A percentile compares a stretch with the other conserved stretches of the same genome.
These are phyloP conservation scores for Aphanoascus verrucosus DNA, from an alignment of 2,329 filamentous ascomycete species.

Conservation along the genomic window DNA sequence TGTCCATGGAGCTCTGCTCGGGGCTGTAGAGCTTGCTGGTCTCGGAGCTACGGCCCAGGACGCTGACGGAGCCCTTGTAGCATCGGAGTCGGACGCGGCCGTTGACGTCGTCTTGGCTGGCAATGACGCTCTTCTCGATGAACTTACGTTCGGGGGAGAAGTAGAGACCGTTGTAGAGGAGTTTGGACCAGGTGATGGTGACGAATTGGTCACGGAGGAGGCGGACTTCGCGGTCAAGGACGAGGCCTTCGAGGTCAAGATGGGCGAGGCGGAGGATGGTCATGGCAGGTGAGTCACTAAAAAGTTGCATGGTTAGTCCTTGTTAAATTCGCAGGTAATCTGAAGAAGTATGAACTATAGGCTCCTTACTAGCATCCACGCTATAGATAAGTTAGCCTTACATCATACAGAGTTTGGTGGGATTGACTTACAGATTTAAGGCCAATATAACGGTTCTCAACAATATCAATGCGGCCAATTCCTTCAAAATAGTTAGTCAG, in stretches of 20 bases:
- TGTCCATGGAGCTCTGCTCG: constrained; percentile 54
- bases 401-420: background rate
- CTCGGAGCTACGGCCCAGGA: constrained; percentile 15
- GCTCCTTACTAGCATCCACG: constrained; percentile 16
- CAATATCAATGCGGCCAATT: constrained; percentile 66
- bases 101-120: constrained; percentile 49
- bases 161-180: constrained; percentile 51
- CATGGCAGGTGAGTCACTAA: constrained; percentile 42
- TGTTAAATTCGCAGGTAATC: background rate
- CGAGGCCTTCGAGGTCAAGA: constrained; percentile 54
- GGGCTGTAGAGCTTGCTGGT: constrained; percentile 56
- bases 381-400: constrained; percentile 33
- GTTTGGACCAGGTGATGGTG: constrained; percentile 46
- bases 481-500: constrained; percentile 30
- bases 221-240: constrained; percentile 54
- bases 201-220: constrained; percentile 54
- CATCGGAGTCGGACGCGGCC: constrained; percentile 47
- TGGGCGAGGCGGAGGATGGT: constrained; percentile 49
- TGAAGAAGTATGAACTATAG: background rate
- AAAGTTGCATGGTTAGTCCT: background rate
- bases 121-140: constrained; percentile 51
- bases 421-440: constrained; percentile 41
- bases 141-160: constrained; percentile 58
- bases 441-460: constrained; percentile 63
- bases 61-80: constrained; percentile 49